phyloP scores from a whole-genome alignment of 1,284 basidiomycete species.

The Ceratobasidium sp. region DNA sequence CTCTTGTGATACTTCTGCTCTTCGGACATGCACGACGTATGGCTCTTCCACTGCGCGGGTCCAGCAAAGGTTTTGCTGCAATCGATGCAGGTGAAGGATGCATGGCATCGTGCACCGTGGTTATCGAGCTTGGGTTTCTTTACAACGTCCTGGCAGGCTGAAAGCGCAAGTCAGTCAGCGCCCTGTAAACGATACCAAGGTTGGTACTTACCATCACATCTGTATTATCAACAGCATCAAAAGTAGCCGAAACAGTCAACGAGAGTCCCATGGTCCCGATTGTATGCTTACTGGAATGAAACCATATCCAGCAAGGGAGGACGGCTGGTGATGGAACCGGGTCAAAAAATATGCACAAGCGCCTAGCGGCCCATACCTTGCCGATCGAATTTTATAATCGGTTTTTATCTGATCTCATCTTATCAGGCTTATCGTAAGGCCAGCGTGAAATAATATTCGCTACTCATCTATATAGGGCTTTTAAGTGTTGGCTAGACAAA shows the following conservation, averaged over 20 bases:
- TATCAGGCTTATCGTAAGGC: too few species aligned
- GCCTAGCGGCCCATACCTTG: too few species aligned
- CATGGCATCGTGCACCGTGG: slow-evolving; percentile 65
- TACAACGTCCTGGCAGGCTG: slow-evolving; percentile 84
- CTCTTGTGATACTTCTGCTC: slow-evolving; percentile 92
- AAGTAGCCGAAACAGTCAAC: not conserved
- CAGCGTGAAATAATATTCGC: too few species aligned
- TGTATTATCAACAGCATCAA: slow-evolving; percentile 49
- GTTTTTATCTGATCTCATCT: too few species aligned
- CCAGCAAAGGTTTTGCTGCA: slow-evolving; percentile 84
- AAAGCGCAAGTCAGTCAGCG: slow-evolving; percentile 45
- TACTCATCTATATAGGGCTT: too few species aligned
- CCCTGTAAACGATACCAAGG: slow-evolving; percentile 5
- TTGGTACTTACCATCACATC: slow-evolving; percentile 64
- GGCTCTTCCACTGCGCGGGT: slow-evolving; percentile 81
- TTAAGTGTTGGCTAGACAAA: too few species aligned
- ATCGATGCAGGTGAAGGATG: slow-evolving; percentile 88
- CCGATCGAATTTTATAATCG: too few species aligned
- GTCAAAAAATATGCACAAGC: slow-evolving; percentile 43
- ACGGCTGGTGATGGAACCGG: slow-evolving; percentile 7
- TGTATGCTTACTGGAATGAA: slow-evolving; percentile 66
- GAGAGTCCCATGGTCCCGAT: not conserved
- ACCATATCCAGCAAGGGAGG: slow-evolving; percentile 60
- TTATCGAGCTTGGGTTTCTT: slow-evolving; percentile 92
- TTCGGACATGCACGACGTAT: slow-evolving; percentile 88